phyloP scores from a whole-genome alignment of 768 basidiomycete genomes.

The Rhodocollybia butyracea region DNA sequence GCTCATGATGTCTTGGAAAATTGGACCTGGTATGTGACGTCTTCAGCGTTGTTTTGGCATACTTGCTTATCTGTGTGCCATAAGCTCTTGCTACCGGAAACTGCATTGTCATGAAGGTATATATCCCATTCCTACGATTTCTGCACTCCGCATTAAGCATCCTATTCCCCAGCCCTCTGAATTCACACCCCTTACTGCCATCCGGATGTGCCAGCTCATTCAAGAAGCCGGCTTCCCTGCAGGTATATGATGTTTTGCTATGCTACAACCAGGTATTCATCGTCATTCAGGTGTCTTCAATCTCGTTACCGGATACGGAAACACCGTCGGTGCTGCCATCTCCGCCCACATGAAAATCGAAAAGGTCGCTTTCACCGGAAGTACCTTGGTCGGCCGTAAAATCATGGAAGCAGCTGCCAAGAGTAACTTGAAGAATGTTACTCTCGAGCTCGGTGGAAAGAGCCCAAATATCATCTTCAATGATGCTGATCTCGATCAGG shows the following conservation, averaged over 20 bases:
- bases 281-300: conserved; percentile 65
- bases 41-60: conserved; percentile 25
- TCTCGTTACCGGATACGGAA: conserved; percentile 69
- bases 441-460: conserved; percentile 82
- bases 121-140: not conserved
- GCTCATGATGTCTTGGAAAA: conserved; percentile 56
- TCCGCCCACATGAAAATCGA: conserved; percentile 67
- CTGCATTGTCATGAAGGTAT: conserved; percentile 42
- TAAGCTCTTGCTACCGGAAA: conserved; percentile 65
- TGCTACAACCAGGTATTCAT: too few relatives aligned
- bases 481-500: conserved; percentile 68
- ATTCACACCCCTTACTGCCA: conserved; percentile 53
- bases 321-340: conserved; percentile 66
- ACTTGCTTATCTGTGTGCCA: not conserved
- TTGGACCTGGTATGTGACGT: conserved; percentile 31
- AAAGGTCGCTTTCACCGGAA: conserved; percentile 87
- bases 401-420: conserved; percentile 78
- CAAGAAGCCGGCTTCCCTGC: conserved; percentile 57
- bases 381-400: conserved; percentile 73
- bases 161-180: conserved; percentile 53
- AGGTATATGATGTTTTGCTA: too few relatives aligned
- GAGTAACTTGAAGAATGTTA: conserved; percentile 82
- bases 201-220: conserved; percentile 39
- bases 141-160: too few relatives aligned
- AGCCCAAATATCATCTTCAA: conserved; percentile 70